Percentiles rank a stretch among this genome's conserved stretches.
Evolutionary conservation across 2,329 filamentous ascomycete genomes (phyloP).

Genomic region (Aureobasidium leucospermi): DNA sequence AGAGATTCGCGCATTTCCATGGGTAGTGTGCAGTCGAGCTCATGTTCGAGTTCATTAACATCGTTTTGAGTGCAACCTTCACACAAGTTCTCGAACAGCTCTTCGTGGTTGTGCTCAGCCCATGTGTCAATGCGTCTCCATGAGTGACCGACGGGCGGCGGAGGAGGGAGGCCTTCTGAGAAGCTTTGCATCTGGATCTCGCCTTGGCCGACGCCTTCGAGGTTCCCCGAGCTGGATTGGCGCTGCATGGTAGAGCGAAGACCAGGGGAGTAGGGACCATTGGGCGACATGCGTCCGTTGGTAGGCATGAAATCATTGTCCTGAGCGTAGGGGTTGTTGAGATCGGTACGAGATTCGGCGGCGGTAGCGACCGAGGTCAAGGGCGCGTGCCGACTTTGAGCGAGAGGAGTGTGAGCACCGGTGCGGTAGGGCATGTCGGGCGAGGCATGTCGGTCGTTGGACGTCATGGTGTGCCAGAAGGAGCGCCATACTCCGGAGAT

Average conservation of each 20-base stretch:
- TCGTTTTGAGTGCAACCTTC: conserved; percentile 91
- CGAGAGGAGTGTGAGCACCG: conserved; percentile 81
- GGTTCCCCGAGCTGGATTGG: conserved; percentile 40
- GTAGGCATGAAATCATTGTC: conserved; percentile 68
- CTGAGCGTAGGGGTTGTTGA: conserved; percentile 71
- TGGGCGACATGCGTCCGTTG: conserved; percentile 65
- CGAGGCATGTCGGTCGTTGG: conserved; percentile 74
- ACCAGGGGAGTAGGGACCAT: conserved; percentile 80
- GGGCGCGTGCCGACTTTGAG: conserved; percentile 71
- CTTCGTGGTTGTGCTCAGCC: conserved; percentile 91
- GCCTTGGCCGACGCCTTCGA: conserved; percentile 64
- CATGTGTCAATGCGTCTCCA: conserved; percentile 93
- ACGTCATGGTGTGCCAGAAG: conserved; percentile 85
- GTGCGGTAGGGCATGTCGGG: conserved; percentile 90
- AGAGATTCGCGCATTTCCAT: conserved; percentile 90
- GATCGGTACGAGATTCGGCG: conserved; percentile 78
- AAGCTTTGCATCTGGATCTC: conserved; percentile 98
- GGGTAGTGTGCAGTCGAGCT: conserved; percentile 87
- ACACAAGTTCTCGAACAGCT: conserved; percentile 87
- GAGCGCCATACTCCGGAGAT: conserved; percentile 69
- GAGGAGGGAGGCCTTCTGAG: conserved; percentile 79
- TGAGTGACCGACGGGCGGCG: conserved; percentile 79
- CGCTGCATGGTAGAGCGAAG: conserved; percentile 68
- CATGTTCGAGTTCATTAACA: conserved; percentile 91
- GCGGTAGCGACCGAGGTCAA: conserved; percentile 85